A percentile compares a stretch with the other conserved stretches of the same genome.
phyloP scores from a whole-genome alignment of 495 filamentous ascomycete genomes.

The Neurospora pannonica region DNA sequence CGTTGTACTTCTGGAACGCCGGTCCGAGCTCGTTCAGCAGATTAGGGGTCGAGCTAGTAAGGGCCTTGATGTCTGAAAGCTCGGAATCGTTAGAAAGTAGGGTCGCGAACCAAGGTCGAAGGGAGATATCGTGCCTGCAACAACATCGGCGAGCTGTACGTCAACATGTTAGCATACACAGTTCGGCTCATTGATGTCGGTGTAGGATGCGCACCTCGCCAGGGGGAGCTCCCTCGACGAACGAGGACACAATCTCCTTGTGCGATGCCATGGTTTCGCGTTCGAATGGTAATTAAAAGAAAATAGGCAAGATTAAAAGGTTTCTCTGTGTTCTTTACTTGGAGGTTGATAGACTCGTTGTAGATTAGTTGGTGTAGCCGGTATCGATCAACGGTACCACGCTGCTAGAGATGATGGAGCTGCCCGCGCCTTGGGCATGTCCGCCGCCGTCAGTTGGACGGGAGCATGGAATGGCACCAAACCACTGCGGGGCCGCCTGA shows the following conservation, averaged over 20 bases:
- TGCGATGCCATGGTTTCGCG: conserved; percentile 25
- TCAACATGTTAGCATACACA: conserved; percentile 9
- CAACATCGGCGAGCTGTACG: conserved; percentile 72
- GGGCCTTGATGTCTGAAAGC: conserved; percentile 70
- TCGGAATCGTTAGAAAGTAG: conserved; percentile 4
- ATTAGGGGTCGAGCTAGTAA: conserved; percentile 62
- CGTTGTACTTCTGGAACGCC: conserved; percentile 91
- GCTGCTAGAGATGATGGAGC: neutral
- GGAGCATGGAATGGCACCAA: neutral
- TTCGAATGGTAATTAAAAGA: neutral
- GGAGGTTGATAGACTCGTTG: neutral
- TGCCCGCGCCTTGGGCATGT: neutral
- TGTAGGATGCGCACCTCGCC: conserved; percentile 67
- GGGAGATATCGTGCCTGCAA: conserved; percentile 52
- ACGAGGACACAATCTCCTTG: conserved; percentile 65
- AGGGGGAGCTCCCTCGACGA: conserved; percentile 89
- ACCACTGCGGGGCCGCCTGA: neutral
- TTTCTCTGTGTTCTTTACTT: neutral
- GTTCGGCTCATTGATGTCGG: neutral
- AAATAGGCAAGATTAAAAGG: neutral
- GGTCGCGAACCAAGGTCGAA: neutral
- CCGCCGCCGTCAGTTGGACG: neutral
- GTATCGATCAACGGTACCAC: neutral
- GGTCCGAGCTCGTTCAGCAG: conserved; percentile 62
- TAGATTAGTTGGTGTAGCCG: neutral